Conservation (phyloP, 2,329 filamentous ascomycete genomes). For the Neonectria ditissima region DNA sequence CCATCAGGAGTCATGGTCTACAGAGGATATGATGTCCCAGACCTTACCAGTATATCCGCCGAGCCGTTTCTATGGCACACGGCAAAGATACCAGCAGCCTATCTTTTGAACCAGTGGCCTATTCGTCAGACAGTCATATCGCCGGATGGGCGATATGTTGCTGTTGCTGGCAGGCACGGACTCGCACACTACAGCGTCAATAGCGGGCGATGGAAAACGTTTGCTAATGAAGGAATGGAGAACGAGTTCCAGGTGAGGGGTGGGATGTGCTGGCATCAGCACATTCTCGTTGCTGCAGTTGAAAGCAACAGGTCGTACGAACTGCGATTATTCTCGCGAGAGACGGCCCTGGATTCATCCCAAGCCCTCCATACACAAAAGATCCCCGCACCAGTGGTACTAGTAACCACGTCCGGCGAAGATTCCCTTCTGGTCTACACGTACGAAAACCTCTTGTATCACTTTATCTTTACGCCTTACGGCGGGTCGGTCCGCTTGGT, state of each 20-base stretch:
- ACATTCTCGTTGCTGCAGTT: conserved; percentile 93
- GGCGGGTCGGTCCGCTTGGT: conserved; percentile 79
- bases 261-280: conserved; percentile 99
- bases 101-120: conserved; percentile 93
- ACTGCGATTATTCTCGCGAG: conserved; percentile 92
- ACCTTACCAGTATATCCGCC: conserved; percentile 90
- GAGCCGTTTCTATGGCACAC: conserved; percentile 97
- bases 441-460: conserved; percentile 94
- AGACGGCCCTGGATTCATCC: conserved; percentile 79
- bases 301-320: conserved; percentile 86
- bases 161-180: conserved; percentile 92
- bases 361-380: conserved; percentile 81
- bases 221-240: conserved; percentile 82
- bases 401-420: conserved; percentile 88
- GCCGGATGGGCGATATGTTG: conserved; percentile 91
- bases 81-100: conserved; percentile 83
- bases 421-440: conserved; percentile 97
- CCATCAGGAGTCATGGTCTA: conserved; percentile 92
- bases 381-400: conserved; percentile 86
- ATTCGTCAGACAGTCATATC: conserved; percentile 90
- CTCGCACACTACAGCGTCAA: conserved; percentile 95
- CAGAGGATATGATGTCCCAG: conserved; percentile 89
- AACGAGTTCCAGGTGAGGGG: conserved; percentile 93
- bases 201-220: conserved; percentile 96
- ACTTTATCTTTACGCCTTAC: conserved; percentile 86